A percentile compares a stretch with the other conserved stretches of the same genome.
phyloP scores from a whole-genome alignment of 1,139 yeast genomes.

The Zygotorulaspora mrakii region DNA sequence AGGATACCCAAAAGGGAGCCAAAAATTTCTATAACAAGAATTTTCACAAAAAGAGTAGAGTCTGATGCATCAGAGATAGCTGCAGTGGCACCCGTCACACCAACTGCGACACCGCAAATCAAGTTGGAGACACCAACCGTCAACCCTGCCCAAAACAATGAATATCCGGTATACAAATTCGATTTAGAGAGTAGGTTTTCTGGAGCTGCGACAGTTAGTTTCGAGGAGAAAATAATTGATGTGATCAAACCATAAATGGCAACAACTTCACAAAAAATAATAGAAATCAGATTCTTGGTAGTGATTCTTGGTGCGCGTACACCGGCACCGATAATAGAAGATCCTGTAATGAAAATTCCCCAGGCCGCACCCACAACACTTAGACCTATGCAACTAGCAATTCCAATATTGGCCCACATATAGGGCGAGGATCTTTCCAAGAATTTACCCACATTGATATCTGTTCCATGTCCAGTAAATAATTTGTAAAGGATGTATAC shows the following conservation, averaged over 20 bases:
- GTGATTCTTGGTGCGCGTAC: conserved; percentile 96
- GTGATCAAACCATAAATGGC: conserved; percentile 97
- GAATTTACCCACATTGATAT: conserved; percentile 86
- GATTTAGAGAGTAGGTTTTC: conserved; percentile 65
- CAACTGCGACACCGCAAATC: conserved; percentile 96
- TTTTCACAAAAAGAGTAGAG: conserved; percentile 89
- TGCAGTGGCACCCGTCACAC: conserved; percentile 96
- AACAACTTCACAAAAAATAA: conserved; percentile 98
- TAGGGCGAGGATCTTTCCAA: conserved; percentile 86
- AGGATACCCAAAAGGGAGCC: conserved; percentile 94
- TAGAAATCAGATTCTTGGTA: conserved; percentile 91
- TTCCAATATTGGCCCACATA: conserved; percentile 94
- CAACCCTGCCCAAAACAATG: conserved; percentile 97
- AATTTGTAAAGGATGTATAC: conserved; percentile 54
- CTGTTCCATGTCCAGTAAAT: conserved; percentile 88
- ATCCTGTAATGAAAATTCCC: conserved; percentile 97
- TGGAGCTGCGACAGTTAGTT: conserved; percentile 69
- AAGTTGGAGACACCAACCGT: conserved; percentile 93
- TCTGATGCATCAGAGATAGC: conserved; percentile 98
- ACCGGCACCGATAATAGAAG: conserved; percentile 96
- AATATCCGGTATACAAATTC: conserved; percentile 87
- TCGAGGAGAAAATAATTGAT: conserved; percentile 95
- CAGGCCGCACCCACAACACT: conserved; percentile 98
- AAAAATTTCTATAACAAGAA: conserved; percentile 92
- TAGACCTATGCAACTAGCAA: conserved; percentile 87